Conservation (phyloP, 306 rosid species). For the Cajanus cajan region DNA sequence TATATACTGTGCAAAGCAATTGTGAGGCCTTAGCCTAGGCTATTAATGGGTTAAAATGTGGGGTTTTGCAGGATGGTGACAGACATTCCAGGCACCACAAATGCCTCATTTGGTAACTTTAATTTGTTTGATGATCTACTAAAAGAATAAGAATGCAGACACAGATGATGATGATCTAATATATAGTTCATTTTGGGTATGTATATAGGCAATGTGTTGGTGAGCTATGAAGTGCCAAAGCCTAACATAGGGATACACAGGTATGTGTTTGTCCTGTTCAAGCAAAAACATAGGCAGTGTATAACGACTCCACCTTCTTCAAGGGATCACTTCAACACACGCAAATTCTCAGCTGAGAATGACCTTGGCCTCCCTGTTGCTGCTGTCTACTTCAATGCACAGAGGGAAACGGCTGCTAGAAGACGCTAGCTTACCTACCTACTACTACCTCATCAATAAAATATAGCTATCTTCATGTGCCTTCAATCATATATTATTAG, state of each 20-base stretch:
- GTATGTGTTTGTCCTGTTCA: slow-evolving; percentile 79
- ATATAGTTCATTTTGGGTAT: background rate
- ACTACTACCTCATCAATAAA: background rate
- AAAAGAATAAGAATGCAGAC: background rate
- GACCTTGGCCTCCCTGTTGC: slow-evolving; percentile 85
- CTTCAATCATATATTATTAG: background rate
- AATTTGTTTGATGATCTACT: background rate
- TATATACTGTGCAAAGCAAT: background rate
- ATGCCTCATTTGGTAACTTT: slow-evolving; percentile 80
- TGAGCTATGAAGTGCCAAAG: slow-evolving; percentile 75
- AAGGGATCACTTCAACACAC: slow-evolving; percentile 70
- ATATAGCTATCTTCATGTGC: background rate
- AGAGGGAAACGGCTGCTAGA: slow-evolving; percentile 73
- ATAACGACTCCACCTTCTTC: slow-evolving; percentile 51
- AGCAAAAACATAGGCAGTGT: slow-evolving; percentile 60
- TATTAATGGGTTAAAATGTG: background rate
- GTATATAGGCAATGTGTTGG: slow-evolving; percentile 75
- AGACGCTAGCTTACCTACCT: slow-evolving; percentile 38
- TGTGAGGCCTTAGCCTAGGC: background rate
- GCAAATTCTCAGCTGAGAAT: slow-evolving; percentile 56
- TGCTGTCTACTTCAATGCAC: slow-evolving; percentile 82
- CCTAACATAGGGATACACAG: slow-evolving; percentile 93
- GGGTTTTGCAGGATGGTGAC: slow-evolving; percentile 75
- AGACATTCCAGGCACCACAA: slow-evolving; percentile 97
- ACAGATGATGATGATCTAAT: background rate